A percentile compares a stretch with the other conserved stretches of the same genome.
phyloP scores from a whole-genome alignment of 129 eudicot species.

The Smallanthus sonchifolius region DNA sequence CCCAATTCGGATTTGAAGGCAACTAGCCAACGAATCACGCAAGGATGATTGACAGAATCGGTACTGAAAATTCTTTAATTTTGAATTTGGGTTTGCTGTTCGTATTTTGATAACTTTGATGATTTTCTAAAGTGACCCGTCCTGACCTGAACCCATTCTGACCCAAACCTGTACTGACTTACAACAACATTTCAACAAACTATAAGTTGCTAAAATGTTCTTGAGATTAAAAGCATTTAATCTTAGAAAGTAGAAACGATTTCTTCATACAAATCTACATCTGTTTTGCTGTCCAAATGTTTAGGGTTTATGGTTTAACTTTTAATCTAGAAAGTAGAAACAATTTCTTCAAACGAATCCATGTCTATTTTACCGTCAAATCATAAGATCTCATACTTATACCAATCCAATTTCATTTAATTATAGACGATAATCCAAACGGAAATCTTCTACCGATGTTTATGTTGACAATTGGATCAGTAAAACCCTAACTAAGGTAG shows the following conservation, averaged over 20 bases:
- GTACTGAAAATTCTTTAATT: no score
- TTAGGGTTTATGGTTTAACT: no score
- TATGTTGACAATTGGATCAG: neutral
- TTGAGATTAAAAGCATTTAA: neutral
- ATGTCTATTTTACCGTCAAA: neutral
- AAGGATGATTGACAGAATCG: no score
- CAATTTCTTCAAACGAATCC: neutral
- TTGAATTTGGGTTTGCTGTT: no score
- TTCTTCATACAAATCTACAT: neutral
- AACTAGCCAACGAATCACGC: no score
- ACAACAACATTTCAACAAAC: neutral
- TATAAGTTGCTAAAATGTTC: neutral
- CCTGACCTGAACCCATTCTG: no score
- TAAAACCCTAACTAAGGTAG: neutral
- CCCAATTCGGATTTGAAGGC: no score
- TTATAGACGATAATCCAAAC: neutral
- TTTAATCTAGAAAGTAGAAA: neutral
- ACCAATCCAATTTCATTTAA: neutral
- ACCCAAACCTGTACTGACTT: no score
- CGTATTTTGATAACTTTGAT: no score
- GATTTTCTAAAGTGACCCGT: no score
- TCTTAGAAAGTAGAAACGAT: neutral
- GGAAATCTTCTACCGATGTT: neutral
- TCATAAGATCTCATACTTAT: neutral
- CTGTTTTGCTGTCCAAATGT: neutral